These are phyloP conservation scores for Physcomitrium patens DNA, from an alignment of 225 moss, liverwort and hornwort species.

Conservation along the genomic window DNA sequence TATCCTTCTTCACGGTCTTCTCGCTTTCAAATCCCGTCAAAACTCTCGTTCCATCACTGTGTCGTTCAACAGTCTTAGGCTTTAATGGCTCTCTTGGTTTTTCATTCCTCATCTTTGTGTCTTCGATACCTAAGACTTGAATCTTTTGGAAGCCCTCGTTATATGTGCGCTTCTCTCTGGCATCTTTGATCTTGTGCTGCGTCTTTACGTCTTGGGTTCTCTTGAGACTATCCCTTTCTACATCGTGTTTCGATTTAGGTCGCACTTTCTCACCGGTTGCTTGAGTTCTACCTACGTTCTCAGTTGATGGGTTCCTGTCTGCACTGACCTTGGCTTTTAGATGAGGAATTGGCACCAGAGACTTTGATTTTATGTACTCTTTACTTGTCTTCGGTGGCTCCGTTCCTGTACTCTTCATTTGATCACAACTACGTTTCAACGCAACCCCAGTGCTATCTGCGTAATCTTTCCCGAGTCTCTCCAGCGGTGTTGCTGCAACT, in stretches of 20 bases:
- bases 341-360: constrained; percentile 12
- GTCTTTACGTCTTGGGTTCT: constrained; percentile 12
- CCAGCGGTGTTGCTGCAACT: constrained; percentile 15
- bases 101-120: constrained; percentile 24
- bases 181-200: constrained; percentile 19
- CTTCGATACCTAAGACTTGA: constrained; percentile 15
- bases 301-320: constrained; percentile 30
- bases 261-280: constrained; percentile 21
- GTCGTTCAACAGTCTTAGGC: constrained; percentile 13
- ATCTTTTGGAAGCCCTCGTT: too few species aligned
- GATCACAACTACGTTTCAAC: constrained; percentile 28
- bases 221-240: constrained; percentile 26
- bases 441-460: constrained; percentile 20
- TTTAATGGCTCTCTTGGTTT: constrained; percentile 13
- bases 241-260: constrained; percentile 29
- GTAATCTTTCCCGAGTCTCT: constrained; percentile 28
- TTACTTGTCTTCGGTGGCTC: constrained; percentile 23
- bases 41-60: constrained; percentile 6
- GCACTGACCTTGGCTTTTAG: constrained; percentile 8
- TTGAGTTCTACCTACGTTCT: constrained; percentile 30
- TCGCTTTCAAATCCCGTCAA: constrained; percentile 10
- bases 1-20: constrained; percentile 19
- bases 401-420: constrained; percentile 27
- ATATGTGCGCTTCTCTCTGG: constrained; percentile 15
- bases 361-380: constrained; percentile 24